Percentiles rank a stretch among this genome's conserved stretches.
phyloP scores from a whole-genome alignment of 495 filamentous ascomycete species.

The Geoglossum glabrum region DNA sequence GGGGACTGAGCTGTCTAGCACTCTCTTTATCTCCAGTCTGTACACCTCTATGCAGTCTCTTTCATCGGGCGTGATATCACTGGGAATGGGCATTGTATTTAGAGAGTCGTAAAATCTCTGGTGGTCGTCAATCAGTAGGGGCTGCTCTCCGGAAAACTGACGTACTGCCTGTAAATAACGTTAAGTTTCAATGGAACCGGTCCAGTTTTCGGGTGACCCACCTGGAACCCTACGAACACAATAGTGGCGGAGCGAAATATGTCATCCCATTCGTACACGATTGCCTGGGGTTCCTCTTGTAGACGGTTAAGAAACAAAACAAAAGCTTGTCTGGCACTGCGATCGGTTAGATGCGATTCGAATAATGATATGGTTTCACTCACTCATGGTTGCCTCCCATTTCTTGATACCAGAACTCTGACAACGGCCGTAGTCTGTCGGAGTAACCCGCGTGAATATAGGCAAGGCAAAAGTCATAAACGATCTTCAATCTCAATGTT shows the following conservation, averaged over 20 bases:
- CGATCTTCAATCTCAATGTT: not conserved
- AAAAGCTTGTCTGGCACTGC: not conserved
- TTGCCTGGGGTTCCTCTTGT: not conserved
- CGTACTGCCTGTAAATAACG: not conserved
- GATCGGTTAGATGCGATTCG: too few relatives aligned
- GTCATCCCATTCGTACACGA: not conserved
- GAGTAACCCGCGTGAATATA: not conserved
- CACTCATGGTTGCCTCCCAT: not conserved
- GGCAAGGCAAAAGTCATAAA: not conserved
- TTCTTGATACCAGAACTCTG: not conserved
- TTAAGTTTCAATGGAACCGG: not conserved
- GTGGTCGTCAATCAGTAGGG: not conserved
- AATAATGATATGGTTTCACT: too few relatives aligned
- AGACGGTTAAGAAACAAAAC: not conserved
- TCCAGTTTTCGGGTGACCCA: not conserved
- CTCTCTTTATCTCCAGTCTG: not conserved
- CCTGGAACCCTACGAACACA: not conserved
- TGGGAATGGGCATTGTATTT: not conserved
- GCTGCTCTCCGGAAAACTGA: too few relatives aligned
- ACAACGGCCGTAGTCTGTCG: not conserved
- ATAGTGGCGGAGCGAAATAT: not conserved
- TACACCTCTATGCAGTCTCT: not conserved
- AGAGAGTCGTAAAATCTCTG: not conserved
- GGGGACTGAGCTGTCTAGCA: not conserved
- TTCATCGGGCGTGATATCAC: not conserved